Evolutionary conservation across 2,329 filamentous ascomycete species (phyloP).

Genomic region (Pseudogymnoascus pannorum): DNA sequence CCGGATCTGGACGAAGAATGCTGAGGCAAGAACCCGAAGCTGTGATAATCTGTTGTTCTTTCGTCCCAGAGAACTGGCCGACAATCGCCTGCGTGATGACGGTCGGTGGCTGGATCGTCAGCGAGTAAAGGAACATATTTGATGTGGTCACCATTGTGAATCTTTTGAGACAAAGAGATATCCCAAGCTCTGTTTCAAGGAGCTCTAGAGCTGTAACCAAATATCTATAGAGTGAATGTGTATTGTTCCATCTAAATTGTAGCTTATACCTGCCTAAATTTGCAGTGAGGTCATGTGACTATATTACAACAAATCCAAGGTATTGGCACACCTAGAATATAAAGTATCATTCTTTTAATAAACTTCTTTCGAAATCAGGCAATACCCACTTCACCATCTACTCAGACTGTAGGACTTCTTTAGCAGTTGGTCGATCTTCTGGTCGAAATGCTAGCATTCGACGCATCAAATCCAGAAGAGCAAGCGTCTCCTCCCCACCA

Average conservation of each 20-base stretch:
- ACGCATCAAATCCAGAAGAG: not conserved
- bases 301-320: too few relatives aligned
- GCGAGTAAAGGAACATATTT: slow-evolving; percentile 96
- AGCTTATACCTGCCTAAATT: too few relatives aligned
- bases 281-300: too few relatives aligned
- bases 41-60: slow-evolving; percentile 94
- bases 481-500: not conserved
- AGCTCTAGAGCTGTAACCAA: too few relatives aligned
- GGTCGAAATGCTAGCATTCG: not conserved
- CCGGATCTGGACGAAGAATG: slow-evolving; percentile 76
- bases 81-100: slow-evolving; percentile 84
- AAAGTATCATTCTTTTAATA: not conserved
- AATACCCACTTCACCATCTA: not conserved
- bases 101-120: slow-evolving; percentile 89
- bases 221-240: too few relatives aligned
- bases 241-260: too few relatives aligned
- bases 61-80: slow-evolving; percentile 90
- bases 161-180: too few relatives aligned
- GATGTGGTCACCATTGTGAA: slow-evolving; percentile 84
- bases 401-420: not conserved
- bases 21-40: slow-evolving; percentile 85
- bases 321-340: too few relatives aligned
- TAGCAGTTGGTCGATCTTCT: not conserved
- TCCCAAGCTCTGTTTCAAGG: too few relatives aligned
- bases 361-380: not conserved